Evolutionary conservation across 257 asterid species (phyloP).

Genomic region (Avicennia marina): DNA sequence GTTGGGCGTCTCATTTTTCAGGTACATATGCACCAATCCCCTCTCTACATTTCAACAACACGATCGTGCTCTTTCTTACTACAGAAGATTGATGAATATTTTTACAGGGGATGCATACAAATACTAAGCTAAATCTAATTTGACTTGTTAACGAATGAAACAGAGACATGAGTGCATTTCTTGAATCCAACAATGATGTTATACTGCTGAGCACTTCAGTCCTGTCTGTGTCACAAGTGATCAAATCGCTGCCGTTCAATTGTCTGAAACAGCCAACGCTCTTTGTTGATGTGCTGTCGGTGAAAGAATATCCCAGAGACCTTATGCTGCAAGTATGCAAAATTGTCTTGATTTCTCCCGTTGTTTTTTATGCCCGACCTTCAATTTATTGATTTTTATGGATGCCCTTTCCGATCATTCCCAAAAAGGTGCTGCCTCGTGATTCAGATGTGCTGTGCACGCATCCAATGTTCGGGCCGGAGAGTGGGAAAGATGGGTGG

Average conservation of each 20-base stretch:
- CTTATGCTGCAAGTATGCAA: constrained; percentile 54
- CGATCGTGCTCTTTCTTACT: too few species aligned
- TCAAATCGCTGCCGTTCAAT: constrained; percentile 48
- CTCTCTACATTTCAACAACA: too few species aligned
- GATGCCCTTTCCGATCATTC: background rate
- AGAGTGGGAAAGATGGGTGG: constrained; percentile 88
- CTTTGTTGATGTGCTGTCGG: constrained; percentile 83
- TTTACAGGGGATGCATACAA: too few species aligned
- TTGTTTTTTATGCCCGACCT: background rate
- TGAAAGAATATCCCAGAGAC: constrained; percentile 74
- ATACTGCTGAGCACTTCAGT: constrained; percentile 72
- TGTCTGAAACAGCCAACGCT: constrained; percentile 49
- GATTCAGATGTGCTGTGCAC: constrained; percentile 83
- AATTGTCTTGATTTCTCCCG: background rate
- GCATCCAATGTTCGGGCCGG: constrained; percentile 97
- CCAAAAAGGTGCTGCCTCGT: constrained; percentile 57
- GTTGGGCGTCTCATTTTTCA: constrained; percentile 61
- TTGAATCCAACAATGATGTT: constrained; percentile 60
- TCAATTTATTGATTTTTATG: background rate
- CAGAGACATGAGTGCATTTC: constrained; percentile 59
- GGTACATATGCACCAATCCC: constrained; percentile 29
- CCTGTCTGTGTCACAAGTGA: constrained; percentile 57
- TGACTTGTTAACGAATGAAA: constrained; percentile 1
- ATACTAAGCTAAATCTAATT: background rate
- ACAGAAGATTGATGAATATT: too few species aligned